Conservation (phyloP, 257 asterid species). For the Sherardia arvensis region DNA sequence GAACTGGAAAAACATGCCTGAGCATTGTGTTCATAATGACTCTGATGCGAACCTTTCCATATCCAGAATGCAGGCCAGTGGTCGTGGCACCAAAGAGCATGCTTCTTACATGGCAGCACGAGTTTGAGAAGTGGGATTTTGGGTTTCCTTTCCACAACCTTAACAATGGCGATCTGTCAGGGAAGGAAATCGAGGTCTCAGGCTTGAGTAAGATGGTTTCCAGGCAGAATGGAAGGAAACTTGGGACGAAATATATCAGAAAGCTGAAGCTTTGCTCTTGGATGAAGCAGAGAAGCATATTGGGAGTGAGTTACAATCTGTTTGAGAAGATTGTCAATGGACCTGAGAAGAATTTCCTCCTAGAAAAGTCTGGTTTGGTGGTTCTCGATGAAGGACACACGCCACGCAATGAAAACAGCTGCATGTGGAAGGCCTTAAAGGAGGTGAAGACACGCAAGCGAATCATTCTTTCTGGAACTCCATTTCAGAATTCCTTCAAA, state of each 20-base stretch:
- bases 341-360: constrained; percentile 24
- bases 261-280: constrained; percentile 42
- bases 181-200: constrained; percentile 17
- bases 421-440: constrained; percentile 47
- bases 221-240: constrained; percentile 9
- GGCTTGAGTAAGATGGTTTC: constrained; percentile 8
- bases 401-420: constrained; percentile 50
- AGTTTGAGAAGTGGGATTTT: constrained; percentile 48
- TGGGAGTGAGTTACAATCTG: constrained; percentile 48
- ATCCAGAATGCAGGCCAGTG: constrained; percentile 37
- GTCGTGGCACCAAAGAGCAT: constrained; percentile 66
- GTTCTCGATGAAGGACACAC: constrained; percentile 86
- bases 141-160: constrained; percentile 51
- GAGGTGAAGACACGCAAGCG: constrained; percentile 41
- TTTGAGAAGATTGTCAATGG: constrained; percentile 44
- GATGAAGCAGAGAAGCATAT: constrained; percentile 41
- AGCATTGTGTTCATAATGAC: constrained; percentile 56
- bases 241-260: constrained; percentile 15
- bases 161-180: constrained; percentile 30
- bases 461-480: constrained; percentile 74
- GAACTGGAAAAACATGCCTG: constrained; percentile 77
- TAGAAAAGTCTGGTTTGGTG: constrained; percentile 46
- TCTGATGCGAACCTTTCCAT: constrained; percentile 43
- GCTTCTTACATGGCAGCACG: constrained; percentile 68
- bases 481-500: constrained; percentile 58